A percentile compares a stretch with the other conserved stretches of the same genome.
These are phyloP conservation scores for Nakaseomyces sp. DNA, from an alignment of 1,139 yeast species.

Conservation along the genomic window DNA sequence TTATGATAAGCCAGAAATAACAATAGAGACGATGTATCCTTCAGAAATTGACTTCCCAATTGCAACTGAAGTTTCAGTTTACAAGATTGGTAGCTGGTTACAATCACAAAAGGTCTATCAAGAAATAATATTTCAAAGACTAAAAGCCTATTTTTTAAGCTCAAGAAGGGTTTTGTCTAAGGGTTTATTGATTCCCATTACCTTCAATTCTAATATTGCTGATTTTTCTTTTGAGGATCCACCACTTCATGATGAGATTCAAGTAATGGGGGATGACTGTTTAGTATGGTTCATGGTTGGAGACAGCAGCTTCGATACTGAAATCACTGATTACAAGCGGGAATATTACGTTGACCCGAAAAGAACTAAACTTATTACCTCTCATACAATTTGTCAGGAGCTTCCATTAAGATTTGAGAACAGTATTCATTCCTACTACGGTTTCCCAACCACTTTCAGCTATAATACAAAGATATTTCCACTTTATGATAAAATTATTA, in stretches of 20 bases:
- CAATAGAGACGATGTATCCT: neutral
- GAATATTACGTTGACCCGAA: conserved; percentile 23
- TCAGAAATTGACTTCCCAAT: conserved; percentile 13
- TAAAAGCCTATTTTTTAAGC: conserved; percentile 54
- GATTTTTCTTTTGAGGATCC: conserved; percentile 22
- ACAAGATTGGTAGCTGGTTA: conserved; percentile 29
- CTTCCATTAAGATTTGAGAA: conserved; percentile 14
- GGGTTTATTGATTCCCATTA: conserved; percentile 67
- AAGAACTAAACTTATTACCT: conserved; percentile 21
- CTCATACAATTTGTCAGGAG: conserved; percentile 13
- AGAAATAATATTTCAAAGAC: conserved; percentile 52
- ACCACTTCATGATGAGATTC: neutral
- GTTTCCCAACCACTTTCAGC: conserved; percentile 33
- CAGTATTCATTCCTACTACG: conserved; percentile 45
- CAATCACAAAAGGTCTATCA: conserved; percentile 67
- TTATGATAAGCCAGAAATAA: neutral
- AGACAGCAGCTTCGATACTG: conserved; percentile 31
- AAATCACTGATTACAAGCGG: conserved; percentile 28
- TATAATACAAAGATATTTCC: conserved; percentile 34
- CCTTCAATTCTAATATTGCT: conserved; percentile 52
- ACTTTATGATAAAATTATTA: conserved; percentile 45
- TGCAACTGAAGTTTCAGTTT: conserved; percentile 22
- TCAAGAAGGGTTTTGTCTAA: conserved; percentile 48
- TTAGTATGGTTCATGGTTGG: conserved; percentile 77
- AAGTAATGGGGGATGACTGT: conserved; percentile 53